A percentile compares a stretch with the other conserved stretches of the same genome.
Evolutionary conservation across 2,329 filamentous ascomycete genomes (phyloP).

Genomic region (Penicillium sp.): DNA sequence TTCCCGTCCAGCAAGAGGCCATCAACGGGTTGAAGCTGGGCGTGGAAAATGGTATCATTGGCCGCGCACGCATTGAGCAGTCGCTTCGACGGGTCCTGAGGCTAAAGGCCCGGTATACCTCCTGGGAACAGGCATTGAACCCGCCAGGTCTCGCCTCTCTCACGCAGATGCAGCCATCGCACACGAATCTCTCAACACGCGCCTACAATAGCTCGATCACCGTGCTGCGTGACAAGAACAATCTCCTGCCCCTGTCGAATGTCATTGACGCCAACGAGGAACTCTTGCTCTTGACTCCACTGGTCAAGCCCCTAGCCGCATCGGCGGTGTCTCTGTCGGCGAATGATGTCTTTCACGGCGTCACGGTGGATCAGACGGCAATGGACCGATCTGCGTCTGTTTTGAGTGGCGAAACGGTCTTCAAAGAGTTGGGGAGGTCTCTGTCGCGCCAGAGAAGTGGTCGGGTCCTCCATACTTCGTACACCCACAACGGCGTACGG

Average conservation of each 20-base stretch:
- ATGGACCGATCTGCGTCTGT: constrained; percentile 58
- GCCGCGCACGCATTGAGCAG: constrained; percentile 68
- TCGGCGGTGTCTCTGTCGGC: constrained; percentile 70
- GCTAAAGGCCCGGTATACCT: constrained; percentile 79
- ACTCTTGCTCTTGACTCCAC: constrained; percentile 76
- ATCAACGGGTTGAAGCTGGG: constrained; percentile 84
- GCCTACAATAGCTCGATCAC: constrained; percentile 93
- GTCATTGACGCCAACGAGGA: constrained; percentile 81
- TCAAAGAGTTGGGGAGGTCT: constrained; percentile 79
- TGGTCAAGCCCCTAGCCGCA: constrained; percentile 87
- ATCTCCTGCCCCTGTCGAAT: constrained; percentile 73
- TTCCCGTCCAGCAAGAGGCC: constrained; percentile 82
- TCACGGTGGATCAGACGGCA: constrained; percentile 48
- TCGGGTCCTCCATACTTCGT: constrained; percentile 86
- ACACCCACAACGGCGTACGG: constrained; percentile 85
- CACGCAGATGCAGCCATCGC: constrained; percentile 72
- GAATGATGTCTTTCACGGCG: constrained; percentile 46
- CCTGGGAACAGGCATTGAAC: constrained; percentile 86
- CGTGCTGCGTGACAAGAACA: constrained; percentile 82
- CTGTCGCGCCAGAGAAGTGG: constrained; percentile 81
- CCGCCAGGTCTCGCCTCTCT: constrained; percentile 72
- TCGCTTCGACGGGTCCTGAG: constrained; percentile 72
- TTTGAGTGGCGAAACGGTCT: constrained; percentile 90
- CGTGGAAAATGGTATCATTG: constrained; percentile 83
- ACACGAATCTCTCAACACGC: constrained; percentile 71